phyloP scores from a whole-genome alignment of 257 asterid genomes.

The Asclepias syriaca region DNA sequence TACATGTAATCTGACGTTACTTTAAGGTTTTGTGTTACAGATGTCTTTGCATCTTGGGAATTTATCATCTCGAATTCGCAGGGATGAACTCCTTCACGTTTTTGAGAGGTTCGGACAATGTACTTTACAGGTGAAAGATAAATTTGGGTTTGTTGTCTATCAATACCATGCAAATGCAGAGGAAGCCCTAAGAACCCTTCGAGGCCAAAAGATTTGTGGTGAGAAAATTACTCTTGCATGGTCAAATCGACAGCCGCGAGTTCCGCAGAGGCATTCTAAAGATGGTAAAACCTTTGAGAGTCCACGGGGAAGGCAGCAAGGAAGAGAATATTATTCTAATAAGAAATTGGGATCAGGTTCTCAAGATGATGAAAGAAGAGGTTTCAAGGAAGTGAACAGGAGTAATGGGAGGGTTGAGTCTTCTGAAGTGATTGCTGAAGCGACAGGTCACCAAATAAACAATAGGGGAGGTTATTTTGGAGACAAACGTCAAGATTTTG shows the following conservation, averaged over 20 bases:
- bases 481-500: conserved; percentile 14
- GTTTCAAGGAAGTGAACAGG: conserved; percentile 15
- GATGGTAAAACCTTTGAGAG: conserved; percentile 29
- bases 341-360: conserved; percentile 22
- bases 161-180: conserved; percentile 57
- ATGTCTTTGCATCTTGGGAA: conserved; percentile 71
- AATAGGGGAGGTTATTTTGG: conserved; percentile 16
- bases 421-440: conserved; percentile 26
- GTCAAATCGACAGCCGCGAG: conserved; percentile 59
- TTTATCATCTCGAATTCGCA: conserved; percentile 36
- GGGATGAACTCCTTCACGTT: conserved; percentile 44
- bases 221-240: conserved; percentile 46
- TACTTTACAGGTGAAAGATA: conserved; percentile 43
- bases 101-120: conserved; percentile 61
- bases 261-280: conserved; percentile 24
- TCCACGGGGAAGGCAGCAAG: conserved; percentile 24
- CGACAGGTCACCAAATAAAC: conserved; percentile 15
- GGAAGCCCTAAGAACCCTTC: conserved; percentile 47
- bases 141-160: conserved; percentile 54
- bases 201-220: conserved; percentile 57
- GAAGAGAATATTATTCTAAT: conserved; percentile 19
- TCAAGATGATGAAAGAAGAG: conserved; percentile 20
- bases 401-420: conserved; percentile 23
- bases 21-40: conserved; percentile 24
- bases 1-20: neutral